Conservation (phyloP, 2,329 filamentous ascomycete species). For the Epichloe uncinata region DNA sequence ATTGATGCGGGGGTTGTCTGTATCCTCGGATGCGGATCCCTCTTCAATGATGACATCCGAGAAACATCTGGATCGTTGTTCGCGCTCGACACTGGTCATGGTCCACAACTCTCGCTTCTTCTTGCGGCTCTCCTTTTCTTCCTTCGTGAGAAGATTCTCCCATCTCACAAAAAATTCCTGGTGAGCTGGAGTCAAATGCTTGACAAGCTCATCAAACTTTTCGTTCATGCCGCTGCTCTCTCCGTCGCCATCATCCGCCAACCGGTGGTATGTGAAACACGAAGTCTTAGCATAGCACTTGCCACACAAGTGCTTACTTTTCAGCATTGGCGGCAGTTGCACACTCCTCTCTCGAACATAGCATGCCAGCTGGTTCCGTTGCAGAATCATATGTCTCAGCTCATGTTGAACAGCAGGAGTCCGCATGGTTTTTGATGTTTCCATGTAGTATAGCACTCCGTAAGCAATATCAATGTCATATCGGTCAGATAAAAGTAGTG, state of each 20-base stretch:
- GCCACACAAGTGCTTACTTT: conserved; percentile 66
- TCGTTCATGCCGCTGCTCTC: conserved; percentile 70
- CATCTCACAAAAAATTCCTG: conserved; percentile 79
- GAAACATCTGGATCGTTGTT: conserved; percentile 82
- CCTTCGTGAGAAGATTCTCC: conserved; percentile 85
- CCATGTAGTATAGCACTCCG: conserved; percentile 90
- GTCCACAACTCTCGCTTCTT: conserved; percentile 89
- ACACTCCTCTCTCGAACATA: conserved; percentile 69
- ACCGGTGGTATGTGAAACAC: conserved; percentile 88
- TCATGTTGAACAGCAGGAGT: conserved; percentile 80
- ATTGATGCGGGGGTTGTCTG: conserved; percentile 70
- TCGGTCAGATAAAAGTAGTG: conserved; percentile 78
- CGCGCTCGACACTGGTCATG: conserved; percentile 78
- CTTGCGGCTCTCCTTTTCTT: conserved; percentile 82
- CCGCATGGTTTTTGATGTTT: conserved; percentile 71
- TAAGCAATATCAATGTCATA: conserved; percentile 89
- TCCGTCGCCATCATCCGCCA: conserved; percentile 71
- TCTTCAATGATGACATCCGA: conserved; percentile 74
- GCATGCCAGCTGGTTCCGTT: conserved; percentile 79
- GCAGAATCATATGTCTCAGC: conserved; percentile 90
- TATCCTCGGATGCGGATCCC: conserved; percentile 57
- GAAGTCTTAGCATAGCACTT: conserved; percentile 82
- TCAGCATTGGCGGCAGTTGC: conserved; percentile 75
- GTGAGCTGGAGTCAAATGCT: conserved; percentile 61
- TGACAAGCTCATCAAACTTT: conserved; percentile 70